Percentiles rank a stretch among this genome's conserved stretches.
Conservation (phyloP, 768 basidiomycete genomes). For the Xerocomellus chrysenteron region DNA sequence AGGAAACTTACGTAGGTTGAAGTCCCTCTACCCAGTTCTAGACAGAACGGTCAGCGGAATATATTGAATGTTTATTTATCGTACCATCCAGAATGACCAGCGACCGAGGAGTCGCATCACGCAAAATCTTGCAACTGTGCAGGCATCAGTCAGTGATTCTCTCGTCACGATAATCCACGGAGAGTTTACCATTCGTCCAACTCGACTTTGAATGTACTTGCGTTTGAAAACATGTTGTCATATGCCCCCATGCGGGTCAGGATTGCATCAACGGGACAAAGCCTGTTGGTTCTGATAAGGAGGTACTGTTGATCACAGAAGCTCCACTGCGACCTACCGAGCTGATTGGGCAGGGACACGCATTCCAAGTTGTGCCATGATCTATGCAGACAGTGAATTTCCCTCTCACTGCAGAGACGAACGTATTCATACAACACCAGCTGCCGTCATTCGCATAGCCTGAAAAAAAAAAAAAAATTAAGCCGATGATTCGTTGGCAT, state of each 20-base stretch:
- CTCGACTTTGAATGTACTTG: slow-evolving; percentile 98
- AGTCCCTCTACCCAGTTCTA: slow-evolving; percentile 93
- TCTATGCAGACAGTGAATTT: slow-evolving; percentile 38
- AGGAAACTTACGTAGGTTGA: slow-evolving; percentile 73
- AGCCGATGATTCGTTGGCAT: neutral
- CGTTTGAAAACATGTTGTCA: slow-evolving; percentile 93
- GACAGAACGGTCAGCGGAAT: slow-evolving; percentile 9
- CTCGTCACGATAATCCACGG: neutral
- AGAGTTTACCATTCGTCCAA: slow-evolving; percentile 85
- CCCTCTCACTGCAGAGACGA: neutral
- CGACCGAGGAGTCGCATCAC: slow-evolving; percentile 91
- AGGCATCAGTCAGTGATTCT: neutral
- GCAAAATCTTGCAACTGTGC: slow-evolving; percentile 83
- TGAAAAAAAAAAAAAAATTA: slow-evolving; percentile 23
- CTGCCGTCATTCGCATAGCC: slow-evolving; percentile 94
- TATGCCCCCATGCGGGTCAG: slow-evolving; percentile 98
- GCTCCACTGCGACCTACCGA: slow-evolving; percentile 42
- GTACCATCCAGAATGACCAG: slow-evolving; percentile 92
- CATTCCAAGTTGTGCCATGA: slow-evolving; percentile 96
- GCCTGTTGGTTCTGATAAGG: slow-evolving; percentile 38
- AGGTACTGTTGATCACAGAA: neutral
- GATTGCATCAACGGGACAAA: slow-evolving; percentile 89
- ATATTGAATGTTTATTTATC: slow-evolving; percentile 18
- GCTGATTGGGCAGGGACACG: slow-evolving; percentile 85
- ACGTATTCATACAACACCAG: slow-evolving; percentile 65